phyloP scores from a whole-genome alignment of 208 protist species.

The Herpetomonas samuelpessoai region DNA sequence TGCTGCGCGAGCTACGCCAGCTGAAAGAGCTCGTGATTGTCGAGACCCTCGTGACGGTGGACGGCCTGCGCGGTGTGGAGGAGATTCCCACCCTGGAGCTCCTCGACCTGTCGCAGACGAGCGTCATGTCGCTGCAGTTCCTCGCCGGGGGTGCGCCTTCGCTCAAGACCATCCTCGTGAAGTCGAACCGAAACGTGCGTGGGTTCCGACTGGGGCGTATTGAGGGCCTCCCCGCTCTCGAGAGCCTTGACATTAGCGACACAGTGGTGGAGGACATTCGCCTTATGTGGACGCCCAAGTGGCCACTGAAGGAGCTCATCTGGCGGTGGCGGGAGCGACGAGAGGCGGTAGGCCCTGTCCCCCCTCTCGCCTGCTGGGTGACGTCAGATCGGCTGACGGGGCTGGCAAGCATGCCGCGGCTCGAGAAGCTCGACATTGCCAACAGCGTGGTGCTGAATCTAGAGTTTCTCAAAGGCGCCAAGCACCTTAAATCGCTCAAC shows the following conservation, averaged over 20 bases:
- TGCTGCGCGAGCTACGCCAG: conserved; percentile 24
- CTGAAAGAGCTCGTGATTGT: conserved; percentile 46
- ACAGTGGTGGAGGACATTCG: conserved; percentile 68
- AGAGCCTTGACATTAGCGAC: conserved; percentile 64
- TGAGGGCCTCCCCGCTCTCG: conserved; percentile 34
- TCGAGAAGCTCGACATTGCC: conserved; percentile 41
- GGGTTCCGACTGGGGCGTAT: conserved; percentile 57
- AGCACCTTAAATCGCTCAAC: conserved; percentile 21
- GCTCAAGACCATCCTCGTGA: conserved; percentile 33
- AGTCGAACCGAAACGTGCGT: conserved; percentile 53
- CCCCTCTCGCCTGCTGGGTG: conserved; percentile 52
- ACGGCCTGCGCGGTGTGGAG: conserved; percentile 65
- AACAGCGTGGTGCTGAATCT: conserved; percentile 45
- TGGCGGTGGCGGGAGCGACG: conserved; percentile 71
- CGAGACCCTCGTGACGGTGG: conserved; percentile 59
- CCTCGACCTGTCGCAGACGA: conserved; percentile 74
- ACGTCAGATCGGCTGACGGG: conserved; percentile 35
- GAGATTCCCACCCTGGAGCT: conserved; percentile 34
- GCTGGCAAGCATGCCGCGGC: conserved; percentile 26
- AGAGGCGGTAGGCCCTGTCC: conserved; percentile 33
- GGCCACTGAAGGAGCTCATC: conserved; percentile 38
- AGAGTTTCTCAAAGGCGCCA: conserved; percentile 34
- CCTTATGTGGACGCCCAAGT: conserved; percentile 26
- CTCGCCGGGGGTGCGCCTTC: conserved; percentile 32
- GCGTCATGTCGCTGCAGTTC: conserved; percentile 63